Percentiles rank a stretch among this genome's conserved stretches.
Evolutionary conservation across 352 stramenopile species (phyloP).

Genomic region (Pythium aquatile): DNA sequence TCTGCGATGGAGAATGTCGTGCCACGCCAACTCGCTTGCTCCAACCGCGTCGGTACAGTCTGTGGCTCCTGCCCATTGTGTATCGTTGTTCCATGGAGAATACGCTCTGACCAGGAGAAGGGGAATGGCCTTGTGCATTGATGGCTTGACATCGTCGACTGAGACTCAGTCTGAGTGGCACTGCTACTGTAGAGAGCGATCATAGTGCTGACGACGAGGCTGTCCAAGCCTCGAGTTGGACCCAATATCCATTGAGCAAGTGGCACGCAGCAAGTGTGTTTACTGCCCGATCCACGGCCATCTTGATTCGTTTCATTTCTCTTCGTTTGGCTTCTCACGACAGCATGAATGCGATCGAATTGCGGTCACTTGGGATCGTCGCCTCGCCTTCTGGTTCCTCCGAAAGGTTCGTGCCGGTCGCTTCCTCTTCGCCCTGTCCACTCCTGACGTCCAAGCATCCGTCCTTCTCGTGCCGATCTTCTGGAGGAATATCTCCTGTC

Average conservation of each 20-base stretch:
- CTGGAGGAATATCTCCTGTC: no score
- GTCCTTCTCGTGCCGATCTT: no score
- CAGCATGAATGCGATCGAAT: background rate
- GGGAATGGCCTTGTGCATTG: background rate
- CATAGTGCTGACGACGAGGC: background rate
- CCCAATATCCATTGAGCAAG: background rate
- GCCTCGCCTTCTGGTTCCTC: background rate
- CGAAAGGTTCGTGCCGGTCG: no score
- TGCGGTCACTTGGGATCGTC: background rate
- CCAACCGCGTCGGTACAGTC: no score
- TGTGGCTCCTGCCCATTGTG: no score
- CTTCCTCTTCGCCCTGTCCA: background rate
- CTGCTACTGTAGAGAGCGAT: background rate
- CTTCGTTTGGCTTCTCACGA: background rate
- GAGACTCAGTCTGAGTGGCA: no score
- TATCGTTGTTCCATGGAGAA: no score
- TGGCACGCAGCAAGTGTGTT: background rate
- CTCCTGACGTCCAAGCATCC: background rate
- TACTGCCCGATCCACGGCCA: background rate
- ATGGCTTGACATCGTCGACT: background rate
- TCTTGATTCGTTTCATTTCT: background rate
- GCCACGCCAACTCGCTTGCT: no score
- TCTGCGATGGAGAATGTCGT: no score
- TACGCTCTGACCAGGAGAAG: no score
- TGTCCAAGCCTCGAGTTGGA: background rate